These are phyloP conservation scores for Mortierella sp. DNA, from an alignment of 371 early-diverging fungal genomes.

Conservation along the genomic window DNA sequence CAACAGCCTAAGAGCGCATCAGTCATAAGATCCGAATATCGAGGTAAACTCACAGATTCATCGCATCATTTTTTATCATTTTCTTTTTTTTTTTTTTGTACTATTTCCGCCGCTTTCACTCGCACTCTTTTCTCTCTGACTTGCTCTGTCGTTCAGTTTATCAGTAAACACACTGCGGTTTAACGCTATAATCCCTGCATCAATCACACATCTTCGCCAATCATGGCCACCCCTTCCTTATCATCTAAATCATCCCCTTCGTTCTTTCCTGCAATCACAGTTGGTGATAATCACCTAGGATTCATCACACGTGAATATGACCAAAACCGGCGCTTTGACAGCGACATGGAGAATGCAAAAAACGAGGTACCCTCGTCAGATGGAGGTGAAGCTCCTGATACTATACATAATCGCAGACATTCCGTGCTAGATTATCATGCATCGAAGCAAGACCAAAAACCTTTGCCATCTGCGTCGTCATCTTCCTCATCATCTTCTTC, in stretches of 20 bases:
- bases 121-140: no score
- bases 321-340: slow-evolving; percentile 12
- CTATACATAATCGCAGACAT: not conserved
- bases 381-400: not conserved
- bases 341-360: not conserved
- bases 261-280: not conserved
- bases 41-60: slow-evolving; percentile 4
- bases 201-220: not conserved
- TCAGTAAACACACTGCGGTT: no score
- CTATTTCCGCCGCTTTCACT: not conserved
- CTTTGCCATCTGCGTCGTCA: not conserved
- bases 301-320: slow-evolving; percentile 8
- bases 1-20: not conserved
- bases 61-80: no score
- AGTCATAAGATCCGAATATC: not conserved
- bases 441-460: slow-evolving; percentile 7
- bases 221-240: not conserved
- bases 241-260: slow-evolving; percentile 17
- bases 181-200: not conserved
- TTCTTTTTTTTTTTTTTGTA: not conserved
- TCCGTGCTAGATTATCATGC: not conserved
- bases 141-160: no score
- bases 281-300: slow-evolving; percentile 10
- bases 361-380: not conserved
- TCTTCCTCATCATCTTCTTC: not conserved